Evolutionary conservation across 1,139 yeast species (phyloP).

Genomic region (Candida dubliniensis): DNA sequence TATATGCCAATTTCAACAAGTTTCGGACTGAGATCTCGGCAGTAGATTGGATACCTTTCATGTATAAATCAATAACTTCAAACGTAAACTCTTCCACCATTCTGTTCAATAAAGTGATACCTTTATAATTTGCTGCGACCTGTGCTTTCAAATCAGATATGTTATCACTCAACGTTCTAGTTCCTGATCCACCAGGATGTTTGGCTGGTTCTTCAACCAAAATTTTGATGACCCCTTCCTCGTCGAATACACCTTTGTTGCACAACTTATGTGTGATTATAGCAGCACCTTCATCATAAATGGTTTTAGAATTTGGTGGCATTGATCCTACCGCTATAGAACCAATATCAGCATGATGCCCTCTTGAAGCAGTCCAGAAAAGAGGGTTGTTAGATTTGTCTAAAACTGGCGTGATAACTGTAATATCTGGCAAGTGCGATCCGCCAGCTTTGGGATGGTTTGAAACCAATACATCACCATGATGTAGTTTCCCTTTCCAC

Average conservation of each 20-base stretch:
- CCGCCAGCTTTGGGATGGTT: conserved; percentile 84
- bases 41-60: conserved; percentile 44
- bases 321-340: conserved; percentile 47
- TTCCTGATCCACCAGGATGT: conserved; percentile 48
- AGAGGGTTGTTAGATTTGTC: conserved; percentile 31
- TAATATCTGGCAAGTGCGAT: conserved; percentile 80
- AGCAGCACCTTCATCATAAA: conserved; percentile 47
- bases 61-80: conserved; percentile 39
- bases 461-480: conserved; percentile 75
- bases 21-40: conserved; percentile 45
- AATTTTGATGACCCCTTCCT: conserved; percentile 37
- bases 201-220: conserved; percentile 45
- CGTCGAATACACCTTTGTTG: conserved; percentile 39
- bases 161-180: conserved; percentile 42
- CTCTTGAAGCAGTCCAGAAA: conserved; percentile 49
- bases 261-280: conserved; percentile 42
- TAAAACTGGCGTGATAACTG: conserved; percentile 68
- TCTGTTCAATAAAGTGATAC: conserved; percentile 32
- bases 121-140: conserved; percentile 44
- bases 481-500: conserved; percentile 61
- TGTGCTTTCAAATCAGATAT: conserved; percentile 47
- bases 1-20: conserved; percentile 35
- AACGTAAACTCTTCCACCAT: conserved; percentile 34
- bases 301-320: conserved; percentile 49
- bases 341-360: conserved; percentile 51